phyloP scores from a whole-genome alignment of 495 filamentous ascomycete species.

The Penicillium antarcticum region DNA sequence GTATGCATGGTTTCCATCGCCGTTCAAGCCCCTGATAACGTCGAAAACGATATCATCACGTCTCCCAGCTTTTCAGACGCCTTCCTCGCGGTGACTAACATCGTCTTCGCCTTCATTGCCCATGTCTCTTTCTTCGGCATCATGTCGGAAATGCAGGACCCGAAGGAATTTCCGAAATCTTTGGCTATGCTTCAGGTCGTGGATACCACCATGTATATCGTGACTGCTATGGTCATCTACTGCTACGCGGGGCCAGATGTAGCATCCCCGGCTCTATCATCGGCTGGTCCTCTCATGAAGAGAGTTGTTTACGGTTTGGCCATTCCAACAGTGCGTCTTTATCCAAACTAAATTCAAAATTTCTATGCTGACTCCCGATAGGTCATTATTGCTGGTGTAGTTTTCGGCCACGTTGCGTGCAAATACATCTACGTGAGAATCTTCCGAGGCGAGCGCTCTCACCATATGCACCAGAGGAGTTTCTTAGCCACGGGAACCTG shows the following conservation, averaged over 20 bases:
- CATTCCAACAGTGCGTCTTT: conserved; percentile 54
- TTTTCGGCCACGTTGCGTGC: conserved; percentile 56
- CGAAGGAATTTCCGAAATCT: conserved; percentile 59
- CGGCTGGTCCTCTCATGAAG: conserved; percentile 55
- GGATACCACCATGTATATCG: conserved; percentile 63
- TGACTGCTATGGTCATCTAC: conserved; percentile 67
- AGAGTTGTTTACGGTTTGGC: conserved; percentile 76
- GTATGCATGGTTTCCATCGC: conserved; percentile 64
- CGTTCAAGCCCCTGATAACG: conserved; percentile 31
- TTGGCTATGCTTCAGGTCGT: conserved; percentile 57
- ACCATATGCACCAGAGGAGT: conserved; percentile 54
- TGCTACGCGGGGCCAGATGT: conserved; percentile 65
- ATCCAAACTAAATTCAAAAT: background rate
- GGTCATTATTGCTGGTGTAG: conserved; percentile 63
- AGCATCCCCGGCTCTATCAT: conserved; percentile 64
- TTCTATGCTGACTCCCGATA: background rate
- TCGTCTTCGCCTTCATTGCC: conserved; percentile 68
- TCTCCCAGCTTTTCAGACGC: conserved; percentile 19
- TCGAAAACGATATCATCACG: conserved; percentile 19
- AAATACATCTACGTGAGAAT: conserved; percentile 64
- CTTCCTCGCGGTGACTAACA: conserved; percentile 66
- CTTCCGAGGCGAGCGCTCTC: conserved; percentile 45
- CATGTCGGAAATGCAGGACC: conserved; percentile 70
- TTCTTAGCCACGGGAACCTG: conserved; percentile 48
- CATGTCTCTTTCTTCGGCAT: conserved; percentile 71